These are phyloP conservation scores for Peronospora farinosa DNA, from an alignment of 352 stramenopile genomes.

Conservation along the genomic window DNA sequence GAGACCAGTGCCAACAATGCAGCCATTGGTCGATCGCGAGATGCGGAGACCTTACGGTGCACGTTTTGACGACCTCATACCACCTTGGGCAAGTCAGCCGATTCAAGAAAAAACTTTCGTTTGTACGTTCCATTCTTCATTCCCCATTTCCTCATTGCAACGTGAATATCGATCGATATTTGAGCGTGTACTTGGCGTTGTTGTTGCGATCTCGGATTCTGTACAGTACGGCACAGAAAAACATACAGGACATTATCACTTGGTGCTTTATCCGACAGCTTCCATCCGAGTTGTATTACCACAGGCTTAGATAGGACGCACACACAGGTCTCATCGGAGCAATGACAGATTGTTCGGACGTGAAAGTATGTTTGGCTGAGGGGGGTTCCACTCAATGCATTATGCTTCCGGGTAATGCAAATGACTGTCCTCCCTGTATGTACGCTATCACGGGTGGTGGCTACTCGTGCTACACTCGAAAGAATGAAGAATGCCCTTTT, in stretches of 20 bases:
- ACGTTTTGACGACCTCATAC: slow-evolving; percentile 19
- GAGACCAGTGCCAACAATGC: slow-evolving; percentile 12
- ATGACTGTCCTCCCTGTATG: slow-evolving; percentile 52
- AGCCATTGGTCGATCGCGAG: slow-evolving; percentile 21
- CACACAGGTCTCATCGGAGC: slow-evolving; percentile 19
- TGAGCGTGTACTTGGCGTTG: neutral
- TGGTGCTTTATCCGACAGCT: slow-evolving; percentile 8
- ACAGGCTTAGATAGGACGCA: slow-evolving; percentile 10
- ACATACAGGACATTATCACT: slow-evolving; percentile 1
- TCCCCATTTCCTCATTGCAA: slow-evolving; percentile 19
- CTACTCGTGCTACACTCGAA: slow-evolving; percentile 60
- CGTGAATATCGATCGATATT: slow-evolving; percentile 14
- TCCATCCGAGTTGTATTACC: slow-evolving; percentile 1
- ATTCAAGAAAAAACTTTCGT: slow-evolving; percentile 6
- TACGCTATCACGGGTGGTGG: slow-evolving; percentile 52
- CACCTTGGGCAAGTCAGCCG: slow-evolving; percentile 1
- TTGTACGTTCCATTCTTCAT: slow-evolving; percentile 14
- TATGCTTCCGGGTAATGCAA: no score
- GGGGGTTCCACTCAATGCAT: slow-evolving; percentile 50
- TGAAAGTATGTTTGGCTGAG: slow-evolving; percentile 46
- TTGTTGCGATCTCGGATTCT: slow-evolving; percentile 6
- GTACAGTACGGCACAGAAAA: neutral
- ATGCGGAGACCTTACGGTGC: slow-evolving; percentile 12
- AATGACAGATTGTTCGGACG: slow-evolving; percentile 30
- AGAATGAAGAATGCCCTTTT: slow-evolving; percentile 22